phyloP scores from a whole-genome alignment of 2,329 filamentous ascomycete species.

The Metarhizium brunneum region DNA sequence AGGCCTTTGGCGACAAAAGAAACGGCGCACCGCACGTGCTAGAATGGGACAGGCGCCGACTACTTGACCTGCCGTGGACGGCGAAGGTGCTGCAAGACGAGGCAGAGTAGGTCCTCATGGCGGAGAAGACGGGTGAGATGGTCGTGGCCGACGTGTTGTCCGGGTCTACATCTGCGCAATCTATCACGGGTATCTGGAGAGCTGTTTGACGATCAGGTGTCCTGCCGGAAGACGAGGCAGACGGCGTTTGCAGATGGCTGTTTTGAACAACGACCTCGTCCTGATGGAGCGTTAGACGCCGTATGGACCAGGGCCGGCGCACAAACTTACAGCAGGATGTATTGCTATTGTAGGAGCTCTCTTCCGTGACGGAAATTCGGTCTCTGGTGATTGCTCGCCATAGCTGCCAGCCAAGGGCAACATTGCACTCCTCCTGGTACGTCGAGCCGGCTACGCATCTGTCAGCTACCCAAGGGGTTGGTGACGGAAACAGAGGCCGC shows the following conservation, averaged over 20 bases:
- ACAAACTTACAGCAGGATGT: neutral
- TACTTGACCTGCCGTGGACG: neutral
- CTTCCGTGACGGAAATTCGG: neutral
- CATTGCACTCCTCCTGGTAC: neutral
- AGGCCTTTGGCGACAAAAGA: neutral
- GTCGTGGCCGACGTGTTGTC: neutral
- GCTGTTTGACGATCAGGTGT: neutral
- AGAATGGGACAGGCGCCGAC: neutral
- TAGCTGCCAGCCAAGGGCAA: neutral
- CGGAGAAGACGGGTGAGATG: neutral
- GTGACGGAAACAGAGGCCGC: too few species aligned
- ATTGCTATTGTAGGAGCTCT: neutral
- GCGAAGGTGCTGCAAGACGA: neutral
- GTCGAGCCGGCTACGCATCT: neutral
- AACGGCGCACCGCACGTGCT: neutral
- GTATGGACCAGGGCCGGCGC: neutral
- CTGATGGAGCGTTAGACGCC: neutral
- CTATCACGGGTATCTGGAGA: neutral
- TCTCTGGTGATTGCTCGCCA: neutral
- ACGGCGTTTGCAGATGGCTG: neutral
- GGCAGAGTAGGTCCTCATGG: neutral
- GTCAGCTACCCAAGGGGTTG: too few species aligned
- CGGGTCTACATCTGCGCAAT: neutral
- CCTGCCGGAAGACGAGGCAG: neutral
- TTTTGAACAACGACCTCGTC: neutral